Percentiles rank a stretch among this genome's conserved stretches.
These are phyloP conservation scores for Plasmodium berghei DNA, from an alignment of 169 alveolate species.

Conservation along the genomic window DNA sequence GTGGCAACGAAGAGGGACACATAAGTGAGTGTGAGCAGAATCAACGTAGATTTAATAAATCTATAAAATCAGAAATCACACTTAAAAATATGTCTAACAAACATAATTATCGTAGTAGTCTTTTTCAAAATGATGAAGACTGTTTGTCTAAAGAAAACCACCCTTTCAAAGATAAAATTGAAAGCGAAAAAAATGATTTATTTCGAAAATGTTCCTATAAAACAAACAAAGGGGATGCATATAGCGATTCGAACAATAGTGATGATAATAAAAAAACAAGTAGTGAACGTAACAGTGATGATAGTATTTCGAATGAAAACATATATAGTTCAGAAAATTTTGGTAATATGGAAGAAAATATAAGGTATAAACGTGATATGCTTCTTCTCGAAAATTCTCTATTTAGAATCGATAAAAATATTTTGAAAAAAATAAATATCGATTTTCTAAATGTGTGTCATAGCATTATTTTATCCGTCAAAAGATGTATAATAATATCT, in stretches of 20 bases:
- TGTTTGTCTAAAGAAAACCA: too few species aligned
- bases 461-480: slow-evolving; percentile 24
- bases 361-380: slow-evolving; percentile 21
- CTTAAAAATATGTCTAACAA: too few species aligned
- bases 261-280: background rate
- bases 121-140: too few species aligned
- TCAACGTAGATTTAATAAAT: background rate
- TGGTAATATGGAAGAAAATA: background rate
- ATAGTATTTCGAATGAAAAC: background rate
- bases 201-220: background rate
- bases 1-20: background rate
- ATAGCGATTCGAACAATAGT: background rate
- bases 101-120: background rate
- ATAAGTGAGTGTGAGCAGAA: background rate
- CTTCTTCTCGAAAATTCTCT: slow-evolving; percentile 66
- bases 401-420: slow-evolving; percentile 24
- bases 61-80: background rate
- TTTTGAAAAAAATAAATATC: slow-evolving; percentile 21
- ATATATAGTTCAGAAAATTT: background rate
- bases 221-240: background rate
- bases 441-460: slow-evolving; percentile 55
- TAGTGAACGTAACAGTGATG: background rate
- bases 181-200: background rate
- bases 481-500: slow-evolving; percentile 55
- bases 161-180: background rate